A percentile compares a stretch with the other conserved stretches of the same genome.
phyloP scores from a whole-genome alignment of 2,329 filamentous ascomycete species.

The Sporothrix inflata region DNA sequence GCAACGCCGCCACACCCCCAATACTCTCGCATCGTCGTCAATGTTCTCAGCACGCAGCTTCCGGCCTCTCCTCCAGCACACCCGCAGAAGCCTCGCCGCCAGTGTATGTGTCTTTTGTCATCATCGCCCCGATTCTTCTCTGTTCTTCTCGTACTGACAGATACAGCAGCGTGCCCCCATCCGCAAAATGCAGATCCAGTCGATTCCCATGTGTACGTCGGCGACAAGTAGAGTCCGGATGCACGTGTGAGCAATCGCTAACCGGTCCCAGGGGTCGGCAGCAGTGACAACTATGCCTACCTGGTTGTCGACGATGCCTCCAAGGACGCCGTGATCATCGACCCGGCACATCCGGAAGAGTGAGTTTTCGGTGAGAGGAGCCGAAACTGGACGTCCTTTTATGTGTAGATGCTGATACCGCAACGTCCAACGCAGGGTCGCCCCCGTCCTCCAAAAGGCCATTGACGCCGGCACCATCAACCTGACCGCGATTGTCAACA shows the following conservation, averaged over 20 bases:
- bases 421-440: slow-evolving; percentile 50
- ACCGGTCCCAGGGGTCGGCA: slow-evolving; percentile 67
- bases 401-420: neutral
- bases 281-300: slow-evolving; percentile 82
- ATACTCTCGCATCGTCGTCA: neutral
- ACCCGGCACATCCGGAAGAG: slow-evolving; percentile 80
- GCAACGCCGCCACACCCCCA: neutral
- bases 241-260: neutral
- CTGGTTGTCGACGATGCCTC: slow-evolving; percentile 77
- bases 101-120: neutral
- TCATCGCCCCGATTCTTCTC: neutral
- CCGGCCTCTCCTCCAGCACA: slow-evolving; percentile 20
- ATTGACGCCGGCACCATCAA: slow-evolving; percentile 74
- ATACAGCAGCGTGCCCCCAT: slow-evolving; percentile 40
- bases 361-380: slow-evolving; percentile 47
- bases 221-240: too few species aligned
- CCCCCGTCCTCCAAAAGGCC: slow-evolving; percentile 71
- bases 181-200: slow-evolving; percentile 79
- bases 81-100: slow-evolving; percentile 1
- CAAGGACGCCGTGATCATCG: slow-evolving; percentile 76
- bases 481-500: slow-evolving; percentile 89
- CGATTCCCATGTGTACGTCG: slow-evolving; percentile 82
- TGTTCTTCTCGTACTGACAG: neutral
- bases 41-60: slow-evolving; percentile 25
- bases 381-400: too few species aligned